Conservation (phyloP, 306 rosid genomes). For the Cicer arietinum region DNA sequence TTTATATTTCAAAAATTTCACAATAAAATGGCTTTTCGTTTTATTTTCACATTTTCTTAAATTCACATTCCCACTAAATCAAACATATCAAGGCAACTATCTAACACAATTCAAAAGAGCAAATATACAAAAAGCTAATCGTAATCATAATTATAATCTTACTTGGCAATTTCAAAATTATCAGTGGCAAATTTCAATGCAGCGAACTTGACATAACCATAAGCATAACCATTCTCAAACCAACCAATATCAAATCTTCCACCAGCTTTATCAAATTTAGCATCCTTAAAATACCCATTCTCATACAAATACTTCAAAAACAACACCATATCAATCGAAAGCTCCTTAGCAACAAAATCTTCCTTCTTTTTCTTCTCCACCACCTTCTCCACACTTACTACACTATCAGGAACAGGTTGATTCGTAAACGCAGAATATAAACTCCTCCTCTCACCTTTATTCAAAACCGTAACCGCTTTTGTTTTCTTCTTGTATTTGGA, state of each 20-base stretch:
- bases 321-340: constrained; percentile 63
- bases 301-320: constrained; percentile 56
- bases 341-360: constrained; percentile 44
- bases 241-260: constrained; percentile 52
- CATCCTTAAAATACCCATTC: constrained; percentile 67
- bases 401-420: neutral
- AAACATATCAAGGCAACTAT: constrained; percentile 5
- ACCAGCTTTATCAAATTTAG: constrained; percentile 53
- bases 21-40: neutral
- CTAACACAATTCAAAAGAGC: neutral
- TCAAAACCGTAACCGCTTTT: neutral
- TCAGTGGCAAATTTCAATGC: constrained; percentile 59
- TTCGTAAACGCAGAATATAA: constrained; percentile 46
- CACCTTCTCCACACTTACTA: neutral
- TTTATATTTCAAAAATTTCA: neutral
- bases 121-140: neutral
- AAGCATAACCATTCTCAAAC: constrained; percentile 54
- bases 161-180: constrained; percentile 76
- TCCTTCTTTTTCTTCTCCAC: constrained; percentile 13
- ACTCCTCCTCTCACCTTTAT: constrained; percentile 34
- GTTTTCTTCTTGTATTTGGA: constrained; percentile 25
- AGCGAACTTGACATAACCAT: constrained; percentile 54
- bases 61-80: constrained; percentile 16
- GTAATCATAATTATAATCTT: constrained; percentile 35
- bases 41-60: neutral